Conservation (phyloP, 371 early-diverging fungal species). For the Lichtheimia ramosa region DNA sequence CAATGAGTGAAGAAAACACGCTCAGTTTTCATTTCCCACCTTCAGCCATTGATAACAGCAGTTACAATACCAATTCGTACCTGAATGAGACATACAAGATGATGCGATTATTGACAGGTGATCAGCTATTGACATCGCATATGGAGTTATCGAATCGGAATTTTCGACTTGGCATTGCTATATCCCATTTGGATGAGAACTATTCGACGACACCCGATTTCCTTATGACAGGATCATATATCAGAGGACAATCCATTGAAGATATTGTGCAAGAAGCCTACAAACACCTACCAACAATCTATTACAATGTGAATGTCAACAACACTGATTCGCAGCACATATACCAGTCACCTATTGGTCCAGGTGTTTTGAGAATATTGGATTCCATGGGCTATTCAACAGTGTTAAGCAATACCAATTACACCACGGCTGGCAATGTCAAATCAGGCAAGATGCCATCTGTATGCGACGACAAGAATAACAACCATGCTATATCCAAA, state of each 20-base stretch:
- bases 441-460: conserved; percentile 28
- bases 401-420: conserved; percentile 36
- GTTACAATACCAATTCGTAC: conserved; percentile 30
- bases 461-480: conserved; percentile 32
- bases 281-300: conserved; percentile 21
- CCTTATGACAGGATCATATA: conserved; percentile 32
- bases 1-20: conserved; percentile 29
- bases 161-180: conserved; percentile 39
- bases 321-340: conserved; percentile 15
- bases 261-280: conserved; percentile 29
- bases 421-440: conserved; percentile 34
- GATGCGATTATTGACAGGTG: conserved; percentile 40
- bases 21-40: conserved; percentile 33
- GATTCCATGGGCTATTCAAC: conserved; percentile 50
- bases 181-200: conserved; percentile 40
- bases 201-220: conserved; percentile 40
- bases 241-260: conserved; percentile 27
- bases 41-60: conserved; percentile 28
- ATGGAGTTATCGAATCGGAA: conserved; percentile 21
- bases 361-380: conserved; percentile 43
- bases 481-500: conserved; percentile 13
- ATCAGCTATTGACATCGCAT: conserved; percentile 16
- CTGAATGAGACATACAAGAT: conserved; percentile 31
- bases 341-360: conserved; percentile 46
- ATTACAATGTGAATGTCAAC: conserved; percentile 20